Percentiles rank a stretch among this genome's conserved stretches.
Evolutionary conservation across 345 rosid genomes (phyloP).

Genomic region (Rhizophora apiculata): DNA sequence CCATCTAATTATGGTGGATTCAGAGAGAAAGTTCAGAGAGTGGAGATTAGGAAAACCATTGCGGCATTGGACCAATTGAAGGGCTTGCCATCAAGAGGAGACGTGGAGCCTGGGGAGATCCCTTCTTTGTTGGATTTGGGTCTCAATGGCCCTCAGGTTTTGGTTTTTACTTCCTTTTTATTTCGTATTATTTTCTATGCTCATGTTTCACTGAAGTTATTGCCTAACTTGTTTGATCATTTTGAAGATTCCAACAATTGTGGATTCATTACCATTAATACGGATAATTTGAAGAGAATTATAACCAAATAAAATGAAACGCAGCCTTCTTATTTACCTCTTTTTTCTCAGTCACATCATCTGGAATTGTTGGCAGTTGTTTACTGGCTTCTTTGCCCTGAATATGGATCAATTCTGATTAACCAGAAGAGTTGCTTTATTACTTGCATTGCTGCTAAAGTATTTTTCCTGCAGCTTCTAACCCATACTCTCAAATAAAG

Average conservation of each 20-base stretch:
- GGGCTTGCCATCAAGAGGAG: conserved; percentile 83
- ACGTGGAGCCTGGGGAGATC: conserved; percentile 86
- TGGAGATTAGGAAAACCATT: conserved; percentile 84
- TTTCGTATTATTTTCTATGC: not conserved
- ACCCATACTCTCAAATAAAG: not conserved
- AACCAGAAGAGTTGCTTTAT: not conserved
- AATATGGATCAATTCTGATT: not conserved
- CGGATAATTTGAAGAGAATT: too few species aligned
- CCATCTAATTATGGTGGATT: conserved; percentile 77
- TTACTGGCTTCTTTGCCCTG: too few species aligned
- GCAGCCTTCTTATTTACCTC: too few species aligned
- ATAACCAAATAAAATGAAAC: too few species aligned
- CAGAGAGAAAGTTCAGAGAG: conserved; percentile 62
- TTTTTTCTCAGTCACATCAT: too few species aligned
- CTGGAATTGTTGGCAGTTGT: too few species aligned
- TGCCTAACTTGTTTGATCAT: too few species aligned
- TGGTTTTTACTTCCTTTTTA: conserved; percentile 2
- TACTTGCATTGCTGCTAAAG: not conserved
- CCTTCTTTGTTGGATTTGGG: conserved; percentile 90
- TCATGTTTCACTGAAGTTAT: not conserved
- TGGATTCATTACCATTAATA: too few species aligned
- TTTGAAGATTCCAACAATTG: too few species aligned
- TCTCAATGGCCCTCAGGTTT: conserved; percentile 70
- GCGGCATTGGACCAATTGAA: conserved; percentile 82
- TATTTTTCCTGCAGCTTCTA: not conserved